Evolutionary conservation across 1,284 basidiomycete genomes (phyloP).

Genomic region (Schizophyllum amplum): DNA sequence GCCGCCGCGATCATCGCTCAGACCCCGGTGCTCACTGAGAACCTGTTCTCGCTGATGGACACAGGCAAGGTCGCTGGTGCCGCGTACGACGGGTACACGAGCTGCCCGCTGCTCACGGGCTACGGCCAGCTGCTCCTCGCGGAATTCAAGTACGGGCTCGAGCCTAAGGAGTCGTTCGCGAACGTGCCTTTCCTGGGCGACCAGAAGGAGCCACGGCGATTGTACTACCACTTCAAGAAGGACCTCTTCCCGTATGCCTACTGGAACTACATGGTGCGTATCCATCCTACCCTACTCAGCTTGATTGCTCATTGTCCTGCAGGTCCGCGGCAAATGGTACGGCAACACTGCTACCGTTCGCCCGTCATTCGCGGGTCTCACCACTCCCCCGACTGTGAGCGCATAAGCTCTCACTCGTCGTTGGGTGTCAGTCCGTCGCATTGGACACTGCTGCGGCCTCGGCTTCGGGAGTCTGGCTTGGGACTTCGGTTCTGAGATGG

Average conservation of each 20-base stretch:
- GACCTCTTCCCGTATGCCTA: conserved; percentile 87
- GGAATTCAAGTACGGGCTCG: conserved; percentile 84
- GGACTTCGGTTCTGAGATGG: too few species aligned
- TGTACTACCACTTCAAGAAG: conserved; percentile 92
- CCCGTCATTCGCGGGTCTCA: conserved; percentile 22
- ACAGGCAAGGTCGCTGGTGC: conserved; percentile 62
- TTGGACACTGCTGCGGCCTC: too few species aligned
- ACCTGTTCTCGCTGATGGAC: conserved; percentile 70
- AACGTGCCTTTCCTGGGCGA: conserved; percentile 36
- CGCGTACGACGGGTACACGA: conserved; percentile 78
- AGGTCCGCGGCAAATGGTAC: conserved; percentile 67
- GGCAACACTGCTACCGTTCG: conserved; percentile 44
- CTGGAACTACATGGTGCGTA: conserved; percentile 71
- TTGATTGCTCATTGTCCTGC: conserved; percentile 5
- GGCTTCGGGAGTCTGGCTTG: too few species aligned
- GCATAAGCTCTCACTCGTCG: too few species aligned
- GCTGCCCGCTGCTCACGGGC: conserved; percentile 75
- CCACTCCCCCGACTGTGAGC: too few species aligned
- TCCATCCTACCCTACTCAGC: neutral
- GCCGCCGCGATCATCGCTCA: conserved; percentile 91
- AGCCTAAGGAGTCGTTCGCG: conserved; percentile 82
- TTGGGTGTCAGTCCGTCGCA: too few species aligned
- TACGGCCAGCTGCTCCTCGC: conserved; percentile 85
- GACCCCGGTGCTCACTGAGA: conserved; percentile 89
- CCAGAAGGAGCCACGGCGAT: conserved; percentile 58